Evolutionary conservation across 306 rosid genomes (phyloP).

Genomic region (Delonix regia): DNA sequence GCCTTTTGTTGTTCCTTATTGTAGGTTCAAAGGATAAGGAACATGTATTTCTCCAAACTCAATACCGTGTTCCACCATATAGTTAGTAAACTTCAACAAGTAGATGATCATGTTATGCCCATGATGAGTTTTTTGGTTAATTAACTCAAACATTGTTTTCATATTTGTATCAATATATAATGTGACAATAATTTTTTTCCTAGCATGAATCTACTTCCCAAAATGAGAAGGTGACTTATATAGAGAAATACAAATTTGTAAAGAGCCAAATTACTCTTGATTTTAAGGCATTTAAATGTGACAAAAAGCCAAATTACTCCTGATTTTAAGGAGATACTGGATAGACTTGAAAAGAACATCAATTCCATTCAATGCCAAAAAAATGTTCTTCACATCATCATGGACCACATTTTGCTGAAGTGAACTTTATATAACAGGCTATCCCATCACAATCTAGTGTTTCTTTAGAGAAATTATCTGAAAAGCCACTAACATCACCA

Average conservation of each 20-base stretch:
- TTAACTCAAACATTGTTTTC: neutral
- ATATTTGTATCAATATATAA: neutral
- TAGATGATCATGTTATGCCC: slow-evolving; percentile 16
- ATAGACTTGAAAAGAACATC: neutral
- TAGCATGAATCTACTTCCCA: slow-evolving; percentile 27
- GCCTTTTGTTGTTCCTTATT: slow-evolving; percentile 16
- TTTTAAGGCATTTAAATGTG: slow-evolving; percentile 29
- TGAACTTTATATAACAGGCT: slow-evolving; percentile 21
- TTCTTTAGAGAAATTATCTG: slow-evolving; percentile 7
- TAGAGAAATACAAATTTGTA: neutral
- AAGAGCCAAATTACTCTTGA: neutral
- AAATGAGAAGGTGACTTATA: neutral
- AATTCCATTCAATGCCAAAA: neutral
- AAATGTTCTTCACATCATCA: neutral
- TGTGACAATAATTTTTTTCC: neutral
- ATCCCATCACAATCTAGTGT: slow-evolving; percentile 15
- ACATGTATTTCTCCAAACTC: neutral
- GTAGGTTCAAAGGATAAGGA: slow-evolving; percentile 37
- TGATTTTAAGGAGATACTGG: slow-evolving; percentile 3
- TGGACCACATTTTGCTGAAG: slow-evolving; percentile 28
- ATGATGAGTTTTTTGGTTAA: neutral
- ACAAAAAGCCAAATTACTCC: slow-evolving; percentile 36
- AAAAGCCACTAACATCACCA: neutral
- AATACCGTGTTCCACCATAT: neutral
- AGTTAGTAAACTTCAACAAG: neutral